These are phyloP conservation scores for Wallemia mellicola DNA, from an alignment of 1,284 basidiomycete species.

Conservation along the genomic window DNA sequence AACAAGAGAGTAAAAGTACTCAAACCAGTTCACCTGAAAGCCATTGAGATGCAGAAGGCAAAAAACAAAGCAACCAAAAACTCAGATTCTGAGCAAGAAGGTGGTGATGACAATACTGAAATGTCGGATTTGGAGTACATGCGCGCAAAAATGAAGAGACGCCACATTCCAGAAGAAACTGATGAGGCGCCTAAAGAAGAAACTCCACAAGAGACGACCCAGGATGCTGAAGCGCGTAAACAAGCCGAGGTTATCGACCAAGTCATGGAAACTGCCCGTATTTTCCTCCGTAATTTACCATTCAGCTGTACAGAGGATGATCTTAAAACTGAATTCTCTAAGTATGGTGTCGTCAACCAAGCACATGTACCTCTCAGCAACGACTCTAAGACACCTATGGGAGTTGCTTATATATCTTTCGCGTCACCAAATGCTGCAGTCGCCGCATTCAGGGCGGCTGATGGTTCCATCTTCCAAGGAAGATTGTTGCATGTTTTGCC, in stretches of 20 bases:
- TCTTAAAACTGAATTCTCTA: conserved; percentile 32
- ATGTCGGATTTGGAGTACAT: conserved; percentile 9
- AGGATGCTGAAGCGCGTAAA: conserved; percentile 12
- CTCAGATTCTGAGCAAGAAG: background rate
- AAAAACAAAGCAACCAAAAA: background rate
- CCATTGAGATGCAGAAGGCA: background rate
- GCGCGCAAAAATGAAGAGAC: conserved; percentile 21
- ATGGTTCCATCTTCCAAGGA: conserved; percentile 70
- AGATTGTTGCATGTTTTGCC: conserved; percentile 68
- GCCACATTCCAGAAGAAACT: conserved; percentile 16
- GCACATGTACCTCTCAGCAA: conserved; percentile 53
- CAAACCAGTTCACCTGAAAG: background rate
- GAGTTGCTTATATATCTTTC: conserved; percentile 50
- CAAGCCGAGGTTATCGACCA: conserved; percentile 17
- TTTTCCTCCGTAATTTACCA: conserved; percentile 74
- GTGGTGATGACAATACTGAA: conserved; percentile 24
- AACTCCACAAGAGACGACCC: conserved; percentile 16
- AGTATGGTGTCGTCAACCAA: conserved; percentile 39
- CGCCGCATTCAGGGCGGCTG: conserved; percentile 42
- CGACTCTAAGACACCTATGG: conserved; percentile 28
- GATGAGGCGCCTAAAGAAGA: conserved; percentile 15
- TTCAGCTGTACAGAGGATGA: conserved; percentile 54
- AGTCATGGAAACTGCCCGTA: conserved; percentile 43
- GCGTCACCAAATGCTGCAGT: conserved; percentile 32
- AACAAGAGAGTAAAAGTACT: background rate